Percentiles rank a stretch among this genome's conserved stretches.
These are phyloP conservation scores for Pseudoperonospora humuli DNA, from an alignment of 352 stramenopile species.

Conservation along the genomic window DNA sequence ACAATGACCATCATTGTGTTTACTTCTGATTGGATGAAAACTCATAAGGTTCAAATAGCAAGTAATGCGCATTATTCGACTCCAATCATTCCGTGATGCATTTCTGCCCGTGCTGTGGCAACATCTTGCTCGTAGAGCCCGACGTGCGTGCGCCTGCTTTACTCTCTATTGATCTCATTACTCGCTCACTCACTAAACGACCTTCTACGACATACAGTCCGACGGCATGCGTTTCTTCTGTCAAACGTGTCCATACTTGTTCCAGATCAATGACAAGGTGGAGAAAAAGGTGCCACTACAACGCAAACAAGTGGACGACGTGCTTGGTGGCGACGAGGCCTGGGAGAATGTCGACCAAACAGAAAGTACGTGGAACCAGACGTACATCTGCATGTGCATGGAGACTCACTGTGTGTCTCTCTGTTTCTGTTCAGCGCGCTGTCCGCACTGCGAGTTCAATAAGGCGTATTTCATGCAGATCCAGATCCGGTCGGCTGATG, in stretches of 20 bases:
- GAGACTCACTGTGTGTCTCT: not conserved
- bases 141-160: slow-evolving; percentile 35
- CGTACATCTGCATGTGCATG: not conserved
- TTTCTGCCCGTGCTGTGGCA: slow-evolving; percentile 87
- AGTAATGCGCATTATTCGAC: not conserved
- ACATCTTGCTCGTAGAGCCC: slow-evolving; percentile 86
- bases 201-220: slow-evolving; percentile 28
- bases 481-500: slow-evolving; percentile 98
- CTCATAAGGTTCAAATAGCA: not conserved
- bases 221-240: slow-evolving; percentile 89
- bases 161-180: not conserved
- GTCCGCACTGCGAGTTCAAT: slow-evolving; percentile 91
- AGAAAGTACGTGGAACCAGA: slow-evolving; percentile 51
- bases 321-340: slow-evolving; percentile 94
- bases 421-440: slow-evolving; percentile 52
- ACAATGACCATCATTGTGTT: no score
- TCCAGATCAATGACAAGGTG: slow-evolving; percentile 83
- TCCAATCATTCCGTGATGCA: slow-evolving; percentile 43
- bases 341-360: slow-evolving; percentile 99
- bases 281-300: slow-evolving; percentile 88
- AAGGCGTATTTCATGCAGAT: slow-evolving; percentile 99
- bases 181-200: not conserved
- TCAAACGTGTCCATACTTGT: slow-evolving; percentile 85
- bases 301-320: slow-evolving; percentile 97
- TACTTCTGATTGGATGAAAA: slow-evolving; percentile 11